These are phyloP conservation scores for Apiospora phragmitis DNA, from an alignment of 2,329 filamentous ascomycete genomes.

Conservation along the genomic window DNA sequence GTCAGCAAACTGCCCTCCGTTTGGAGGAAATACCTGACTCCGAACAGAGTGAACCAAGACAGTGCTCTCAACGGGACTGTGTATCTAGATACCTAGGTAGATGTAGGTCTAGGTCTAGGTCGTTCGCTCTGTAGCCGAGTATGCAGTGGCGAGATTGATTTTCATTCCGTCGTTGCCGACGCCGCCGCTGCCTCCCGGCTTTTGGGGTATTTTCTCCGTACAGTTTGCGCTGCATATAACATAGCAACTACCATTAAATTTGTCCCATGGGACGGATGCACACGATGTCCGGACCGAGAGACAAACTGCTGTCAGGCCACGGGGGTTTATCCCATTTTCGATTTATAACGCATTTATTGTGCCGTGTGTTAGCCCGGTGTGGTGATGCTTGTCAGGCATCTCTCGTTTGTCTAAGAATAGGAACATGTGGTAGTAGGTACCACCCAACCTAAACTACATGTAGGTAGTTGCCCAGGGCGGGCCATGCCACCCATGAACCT, in stretches of 20 bases:
- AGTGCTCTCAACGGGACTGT: background rate
- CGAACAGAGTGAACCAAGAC: background rate
- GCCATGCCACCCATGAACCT: background rate
- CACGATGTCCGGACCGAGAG: background rate
- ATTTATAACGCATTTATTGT: background rate
- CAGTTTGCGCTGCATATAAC: background rate
- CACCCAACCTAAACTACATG: background rate
- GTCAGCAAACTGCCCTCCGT: background rate
- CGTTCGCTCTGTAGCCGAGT: background rate
- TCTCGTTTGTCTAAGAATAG: constrained; percentile 2
- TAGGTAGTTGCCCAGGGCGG: background rate
- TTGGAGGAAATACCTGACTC: constrained; percentile 1
- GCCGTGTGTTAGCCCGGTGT: background rate
- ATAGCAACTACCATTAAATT: background rate
- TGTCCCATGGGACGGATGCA: background rate
- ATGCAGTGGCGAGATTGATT: background rate
- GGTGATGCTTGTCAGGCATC: background rate
- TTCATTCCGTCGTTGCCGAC: background rate
- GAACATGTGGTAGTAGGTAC: background rate
- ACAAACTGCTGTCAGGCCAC: background rate
- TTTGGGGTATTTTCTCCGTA: background rate
- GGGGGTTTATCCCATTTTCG: background rate
- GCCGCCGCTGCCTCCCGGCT: background rate
- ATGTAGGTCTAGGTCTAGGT: too few relatives aligned
- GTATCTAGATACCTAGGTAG: too few relatives aligned